Base-by-base conservation (phyloP, 768 basidiomycete species). In the Lactifluus pinguis region DNA sequence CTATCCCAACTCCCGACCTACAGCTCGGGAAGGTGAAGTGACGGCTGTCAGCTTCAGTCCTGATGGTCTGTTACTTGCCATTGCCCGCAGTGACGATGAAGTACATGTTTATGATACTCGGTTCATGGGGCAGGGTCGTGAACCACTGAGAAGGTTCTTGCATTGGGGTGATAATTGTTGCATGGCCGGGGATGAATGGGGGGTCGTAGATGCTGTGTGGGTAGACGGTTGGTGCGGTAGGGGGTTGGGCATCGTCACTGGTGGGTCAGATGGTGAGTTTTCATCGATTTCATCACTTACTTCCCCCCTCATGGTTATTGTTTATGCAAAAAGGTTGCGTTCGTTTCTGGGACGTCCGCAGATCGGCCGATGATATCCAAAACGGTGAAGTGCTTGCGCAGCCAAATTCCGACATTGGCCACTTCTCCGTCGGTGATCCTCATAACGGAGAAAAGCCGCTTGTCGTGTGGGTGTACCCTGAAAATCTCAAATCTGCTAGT, bases 351-450 rank as follows among this genome's bases (percentile, higher is more conserved):
- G 60, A 66, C 34, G 49, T 59, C 9, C 56, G 53, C n/a, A 54
- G 47, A 34, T 65, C 65, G 19, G 63, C 9, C n/a, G 55, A 65
- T 44, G 65, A 60, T 42, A 34, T 54, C 17, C 32, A 17, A 14
- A 65, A 66, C 15, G 63, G 63, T 1, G 64, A 61, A 25, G 60
- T 65, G 6, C 49, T 66, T 8, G 63, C 57, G 11, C 56, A 45
- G 48, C 47, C 57, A n/a, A 41, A 62, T 41, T 58, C 57, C 4
- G 65, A 65, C 51, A 47, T 66, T 39, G 65, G 65, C 30, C 64
- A 66, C 21, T 66, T 66, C 49, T 65, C 65, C 13, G 50, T 66
- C 17, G 65, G 63, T 34, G 63, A 66, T 38, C 58, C 49, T 19
- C 48, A 29, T 29, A 57, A 11, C 2, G 60, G 65, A 38, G 65